A percentile compares a stretch with the other conserved stretches of the same genome.
phyloP scores from a whole-genome alignment of 306 rosid genomes.

The Cicer bijugum region DNA sequence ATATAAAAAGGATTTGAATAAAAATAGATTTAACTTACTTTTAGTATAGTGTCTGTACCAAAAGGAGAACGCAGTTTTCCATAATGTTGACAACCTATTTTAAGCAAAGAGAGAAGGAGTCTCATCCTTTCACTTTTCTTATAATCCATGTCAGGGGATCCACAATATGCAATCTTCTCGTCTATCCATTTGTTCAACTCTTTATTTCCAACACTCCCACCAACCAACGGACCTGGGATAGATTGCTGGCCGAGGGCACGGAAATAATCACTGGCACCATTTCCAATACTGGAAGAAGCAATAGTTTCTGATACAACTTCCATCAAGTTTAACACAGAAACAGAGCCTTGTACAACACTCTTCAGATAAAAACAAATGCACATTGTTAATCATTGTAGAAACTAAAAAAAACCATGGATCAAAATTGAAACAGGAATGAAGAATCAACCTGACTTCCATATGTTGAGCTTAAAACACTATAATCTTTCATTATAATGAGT shows the following conservation, averaged over 20 bases:
- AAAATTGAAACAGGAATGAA: slow-evolving; percentile 36
- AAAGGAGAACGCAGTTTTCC: slow-evolving; percentile 94
- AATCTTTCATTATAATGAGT: slow-evolving; percentile 75
- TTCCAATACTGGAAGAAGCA: slow-evolving; percentile 54
- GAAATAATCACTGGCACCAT: slow-evolving; percentile 57
- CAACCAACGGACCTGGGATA: slow-evolving; percentile 92
- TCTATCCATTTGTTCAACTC: slow-evolving; percentile 87
- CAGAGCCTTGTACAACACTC: slow-evolving; percentile 61
- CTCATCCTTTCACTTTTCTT: slow-evolving; percentile 70
- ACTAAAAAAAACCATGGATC: slow-evolving; percentile 36
- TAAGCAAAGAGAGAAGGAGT: slow-evolving; percentile 84
- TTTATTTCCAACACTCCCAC: slow-evolving; percentile 84
- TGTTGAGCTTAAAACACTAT: slow-evolving; percentile 51
- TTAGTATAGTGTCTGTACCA: slow-evolving; percentile 63
- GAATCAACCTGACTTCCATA: slow-evolving; percentile 73
- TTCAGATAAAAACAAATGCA: slow-evolving; percentile 50
- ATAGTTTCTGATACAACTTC: slow-evolving; percentile 61
- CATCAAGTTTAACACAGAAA: slow-evolving; percentile 74
- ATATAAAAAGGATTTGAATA: slow-evolving; percentile 16
- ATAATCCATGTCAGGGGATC: slow-evolving; percentile 62
- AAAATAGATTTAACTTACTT: slow-evolving; percentile 53
- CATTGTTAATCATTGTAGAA: slow-evolving; percentile 44
- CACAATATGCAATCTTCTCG: slow-evolving; percentile 73
- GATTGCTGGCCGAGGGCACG: slow-evolving; percentile 75
- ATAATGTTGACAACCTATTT: slow-evolving; percentile 83